Conservation (phyloP, 2,329 filamentous ascomycete species). For the Neonectria ditissima region DNA sequence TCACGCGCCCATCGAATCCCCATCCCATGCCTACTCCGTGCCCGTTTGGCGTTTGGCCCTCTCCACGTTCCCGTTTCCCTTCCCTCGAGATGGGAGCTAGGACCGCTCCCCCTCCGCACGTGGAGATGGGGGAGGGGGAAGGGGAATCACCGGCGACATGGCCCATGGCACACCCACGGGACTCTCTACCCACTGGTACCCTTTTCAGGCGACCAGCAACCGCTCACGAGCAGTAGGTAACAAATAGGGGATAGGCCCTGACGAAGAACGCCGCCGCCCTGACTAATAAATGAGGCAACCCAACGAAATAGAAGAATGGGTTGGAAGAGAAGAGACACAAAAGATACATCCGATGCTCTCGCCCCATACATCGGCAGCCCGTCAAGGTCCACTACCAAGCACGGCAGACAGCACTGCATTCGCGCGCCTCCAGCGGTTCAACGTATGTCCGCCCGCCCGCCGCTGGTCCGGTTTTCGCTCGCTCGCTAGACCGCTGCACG, state of each 20-base stretch:
- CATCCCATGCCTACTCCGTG: background rate
- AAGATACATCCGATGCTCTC: background rate
- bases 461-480: constrained; percentile 43
- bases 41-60: background rate
- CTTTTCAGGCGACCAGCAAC: background rate
- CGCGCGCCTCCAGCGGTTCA: constrained; percentile 39
- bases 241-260: too few species aligned
- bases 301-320: background rate
- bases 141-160: constrained; percentile 17
- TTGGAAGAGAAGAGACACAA: background rate
- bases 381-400: too few species aligned
- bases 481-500: constrained; percentile 29
- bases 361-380: too few species aligned
- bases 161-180: background rate
- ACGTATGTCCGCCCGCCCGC: constrained; percentile 29
- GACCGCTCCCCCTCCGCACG: constrained; percentile 32
- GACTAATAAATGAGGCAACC: background rate
- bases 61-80: too few species aligned
- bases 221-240: background rate
- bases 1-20: constrained; percentile 1
- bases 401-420: constrained; percentile 1
- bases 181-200: background rate
- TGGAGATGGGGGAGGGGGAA: constrained; percentile 21
- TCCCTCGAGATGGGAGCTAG: constrained; percentile 12
- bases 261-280: background rate